Evolutionary conservation across 2,329 filamentous ascomycete species (phyloP).

Genomic region (Ceratocystis eucalypticola): DNA sequence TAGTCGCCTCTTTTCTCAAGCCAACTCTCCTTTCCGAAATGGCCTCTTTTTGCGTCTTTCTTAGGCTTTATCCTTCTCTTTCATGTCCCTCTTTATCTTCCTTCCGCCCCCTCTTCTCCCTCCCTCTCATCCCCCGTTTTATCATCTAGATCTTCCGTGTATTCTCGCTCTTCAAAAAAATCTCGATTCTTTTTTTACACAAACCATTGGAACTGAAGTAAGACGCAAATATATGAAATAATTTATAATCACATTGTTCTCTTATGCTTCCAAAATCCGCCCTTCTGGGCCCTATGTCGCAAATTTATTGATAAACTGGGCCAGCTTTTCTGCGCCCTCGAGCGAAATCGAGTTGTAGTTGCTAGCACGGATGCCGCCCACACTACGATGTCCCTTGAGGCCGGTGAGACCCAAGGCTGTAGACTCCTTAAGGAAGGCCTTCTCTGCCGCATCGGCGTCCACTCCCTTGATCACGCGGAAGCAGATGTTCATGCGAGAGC

Average conservation of each 20-base stretch:
- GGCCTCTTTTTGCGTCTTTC: not conserved
- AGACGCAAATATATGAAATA: not conserved
- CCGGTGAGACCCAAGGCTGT: conserved; percentile 57
- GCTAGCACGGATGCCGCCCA: conserved; percentile 72
- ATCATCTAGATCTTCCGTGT: conserved; percentile 8
- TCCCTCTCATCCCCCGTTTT: not conserved
- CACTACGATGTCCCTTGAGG: conserved; percentile 75
- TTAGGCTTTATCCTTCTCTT: not conserved
- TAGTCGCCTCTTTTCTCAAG: not conserved
- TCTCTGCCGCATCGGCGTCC: conserved; percentile 57
- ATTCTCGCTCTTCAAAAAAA: conserved; percentile 7
- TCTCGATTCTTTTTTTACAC: not conserved
- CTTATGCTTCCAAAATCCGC: not conserved
- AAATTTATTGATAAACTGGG: conserved; percentile 45
- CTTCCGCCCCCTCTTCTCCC: not conserved
- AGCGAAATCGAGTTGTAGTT: conserved; percentile 80
- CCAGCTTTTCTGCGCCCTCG: conserved; percentile 54
- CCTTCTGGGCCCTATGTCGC: conserved; percentile 24
- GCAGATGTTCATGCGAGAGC: conserved; percentile 91
- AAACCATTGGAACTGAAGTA: not conserved
- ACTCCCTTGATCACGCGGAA: conserved; percentile 55
- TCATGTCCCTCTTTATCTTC: not conserved
- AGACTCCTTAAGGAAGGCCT: conserved; percentile 62
- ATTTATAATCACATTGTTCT: not conserved
- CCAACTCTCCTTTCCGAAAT: conserved; percentile 3